Evolutionary conservation across 495 filamentous ascomycete species (phyloP).

Genomic region (Penicillium herquei): DNA sequence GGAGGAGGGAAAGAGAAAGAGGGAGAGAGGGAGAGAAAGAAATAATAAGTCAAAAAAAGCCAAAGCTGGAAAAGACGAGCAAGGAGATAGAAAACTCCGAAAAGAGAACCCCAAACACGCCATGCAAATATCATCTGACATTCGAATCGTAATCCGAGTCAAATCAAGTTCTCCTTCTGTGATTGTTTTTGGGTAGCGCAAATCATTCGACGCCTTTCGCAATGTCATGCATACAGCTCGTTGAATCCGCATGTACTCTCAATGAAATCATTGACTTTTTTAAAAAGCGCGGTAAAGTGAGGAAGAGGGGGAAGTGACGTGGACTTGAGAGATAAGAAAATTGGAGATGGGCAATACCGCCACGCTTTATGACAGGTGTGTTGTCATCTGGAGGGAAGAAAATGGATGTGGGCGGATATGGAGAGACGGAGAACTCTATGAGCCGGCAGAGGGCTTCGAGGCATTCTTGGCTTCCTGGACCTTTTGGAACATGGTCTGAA

Average conservation of each 20-base stretch:
- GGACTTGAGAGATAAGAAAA: constrained; percentile 1
- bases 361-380: not conserved
- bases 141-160: constrained; percentile 18
- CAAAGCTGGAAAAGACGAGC: not conserved
- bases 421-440: not conserved
- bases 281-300: not conserved
- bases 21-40: not conserved
- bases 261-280: constrained; percentile 14
- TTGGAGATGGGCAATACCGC: not conserved
- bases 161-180: constrained; percentile 18
- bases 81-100: constrained; percentile 9
- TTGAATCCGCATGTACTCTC: constrained; percentile 29
- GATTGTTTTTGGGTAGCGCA: constrained; percentile 15
- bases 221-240: constrained; percentile 30
- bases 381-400: not conserved
- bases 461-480: constrained; percentile 35
- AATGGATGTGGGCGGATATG: not conserved
- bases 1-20: not conserved
- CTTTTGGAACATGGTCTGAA: constrained; percentile 51
- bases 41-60: not conserved
- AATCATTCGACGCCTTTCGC: constrained; percentile 26
- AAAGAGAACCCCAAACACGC: constrained; percentile 14
- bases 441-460: constrained; percentile 30
- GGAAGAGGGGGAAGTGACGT: constrained; percentile 2
- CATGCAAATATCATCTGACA: constrained; percentile 30